phyloP scores from a whole-genome alignment of 2,329 filamentous ascomycete species.

The Chrysoporthe puriensis region DNA sequence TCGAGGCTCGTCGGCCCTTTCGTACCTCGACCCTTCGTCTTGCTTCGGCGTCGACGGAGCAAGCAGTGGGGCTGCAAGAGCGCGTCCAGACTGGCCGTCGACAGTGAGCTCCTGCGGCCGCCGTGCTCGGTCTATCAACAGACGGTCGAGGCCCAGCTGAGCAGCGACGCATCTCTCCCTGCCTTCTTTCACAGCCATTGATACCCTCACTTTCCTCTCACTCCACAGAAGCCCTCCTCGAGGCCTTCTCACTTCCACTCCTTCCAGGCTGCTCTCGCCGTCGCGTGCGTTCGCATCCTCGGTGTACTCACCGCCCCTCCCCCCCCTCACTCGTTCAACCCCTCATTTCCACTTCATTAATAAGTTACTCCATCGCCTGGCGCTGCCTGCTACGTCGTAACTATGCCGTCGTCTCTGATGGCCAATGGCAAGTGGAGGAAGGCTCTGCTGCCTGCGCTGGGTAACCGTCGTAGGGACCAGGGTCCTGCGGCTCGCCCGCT shows the following conservation, averaged over 20 bases:
- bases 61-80: not conserved
- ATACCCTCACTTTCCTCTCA: not conserved
- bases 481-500: not conserved
- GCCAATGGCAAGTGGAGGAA: conserved; percentile 26
- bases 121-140: not conserved
- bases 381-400: conserved; percentile 1
- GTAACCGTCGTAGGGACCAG: conserved; percentile 16
- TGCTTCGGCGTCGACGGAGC: not conserved
- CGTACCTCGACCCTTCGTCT: not conserved
- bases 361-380: not conserved
- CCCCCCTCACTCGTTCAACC: conserved; percentile 7
- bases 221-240: not conserved
- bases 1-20: not conserved
- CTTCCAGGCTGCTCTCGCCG: not conserved
- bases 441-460: conserved; percentile 21
- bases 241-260: not conserved
- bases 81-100: not conserved
- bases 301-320: not conserved
- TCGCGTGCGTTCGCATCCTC: not conserved
- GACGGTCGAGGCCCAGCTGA: not conserved
- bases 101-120: not conserved
- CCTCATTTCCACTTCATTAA: not conserved
- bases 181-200: not conserved
- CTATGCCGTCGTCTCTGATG: conserved; percentile 8
- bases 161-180: not conserved